Conservation (phyloP, 2,329 filamentous ascomycete genomes). For the Eurotiales sp. region DNA sequence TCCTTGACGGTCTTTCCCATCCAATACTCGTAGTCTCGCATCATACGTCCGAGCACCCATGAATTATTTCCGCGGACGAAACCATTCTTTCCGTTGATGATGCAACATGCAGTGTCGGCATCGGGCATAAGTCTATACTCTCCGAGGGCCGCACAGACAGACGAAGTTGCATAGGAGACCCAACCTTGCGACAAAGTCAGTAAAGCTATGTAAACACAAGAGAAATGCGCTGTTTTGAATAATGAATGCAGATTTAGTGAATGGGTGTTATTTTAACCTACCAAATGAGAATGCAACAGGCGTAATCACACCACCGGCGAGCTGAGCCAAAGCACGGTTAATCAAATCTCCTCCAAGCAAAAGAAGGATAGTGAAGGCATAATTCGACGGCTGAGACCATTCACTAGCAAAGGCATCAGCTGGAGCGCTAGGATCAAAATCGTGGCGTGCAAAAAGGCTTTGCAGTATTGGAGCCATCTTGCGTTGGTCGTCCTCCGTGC, state of each 20-base stretch:
- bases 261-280: neutral
- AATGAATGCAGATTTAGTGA: neutral
- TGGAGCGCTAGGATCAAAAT: slow-evolving; percentile 10
- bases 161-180: slow-evolving; percentile 34
- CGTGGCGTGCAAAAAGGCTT: slow-evolving; percentile 9
- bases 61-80: slow-evolving; percentile 37
- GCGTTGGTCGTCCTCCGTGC: too few species aligned
- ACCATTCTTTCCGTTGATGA: slow-evolving; percentile 37
- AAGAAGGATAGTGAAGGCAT: slow-evolving; percentile 33
- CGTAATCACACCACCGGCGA: slow-evolving; percentile 23
- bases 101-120: slow-evolving; percentile 27
- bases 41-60: slow-evolving; percentile 44
- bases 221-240: neutral
- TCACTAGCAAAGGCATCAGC: slow-evolving; percentile 8
- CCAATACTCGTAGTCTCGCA: slow-evolving; percentile 41
- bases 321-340: slow-evolving; percentile 31
- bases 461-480: slow-evolving; percentile 13
- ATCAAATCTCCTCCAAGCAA: slow-evolving; percentile 37
- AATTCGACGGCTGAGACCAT: slow-evolving; percentile 15
- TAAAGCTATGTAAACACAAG: neutral
- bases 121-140: slow-evolving; percentile 33
- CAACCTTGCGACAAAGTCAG: slow-evolving; percentile 20
- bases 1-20: slow-evolving; percentile 16
- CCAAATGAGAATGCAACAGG: slow-evolving; percentile 40
- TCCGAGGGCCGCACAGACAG: slow-evolving; percentile 28